Evolutionary conservation across 345 rosid genomes (phyloP), one percentile per base, ranked within the genome.

Genomic region (Boechera stricta): DNA sequence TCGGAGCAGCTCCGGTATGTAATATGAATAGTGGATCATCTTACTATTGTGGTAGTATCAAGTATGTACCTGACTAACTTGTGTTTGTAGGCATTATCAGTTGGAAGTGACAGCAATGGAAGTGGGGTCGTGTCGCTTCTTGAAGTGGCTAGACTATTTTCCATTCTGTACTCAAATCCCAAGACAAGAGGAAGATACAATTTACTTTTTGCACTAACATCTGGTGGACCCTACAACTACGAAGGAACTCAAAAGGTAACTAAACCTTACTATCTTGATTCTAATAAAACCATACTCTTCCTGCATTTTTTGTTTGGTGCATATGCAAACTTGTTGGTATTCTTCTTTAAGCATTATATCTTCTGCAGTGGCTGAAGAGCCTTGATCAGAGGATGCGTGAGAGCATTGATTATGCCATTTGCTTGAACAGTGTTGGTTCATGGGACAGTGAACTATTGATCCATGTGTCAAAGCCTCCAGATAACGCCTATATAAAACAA

Each of bases 381-480:
- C 88, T 95, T 80, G 99, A 95, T 82, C 99, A 95, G 76, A 92
- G 97, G 65, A 76, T 91, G 84, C 94, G 94, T 69, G 99, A 95
- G 88, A 89, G 91, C 80, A 87, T 95, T 70, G 99, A 95, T 79
- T 92, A 92, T 86, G 99, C 99, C 66, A 86, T 95, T 75, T 95
- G 99, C 87, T 87, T 95, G 79, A 95, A 95, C 86, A 92, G 93
- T 74, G 73, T 95, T 83, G 98, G 97, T 53, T 90, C 94, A 64
- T 86, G 91, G 97, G 85, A 89, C 64, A 77, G 80, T 71, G 86
- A 88, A 88, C 81, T 94, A 53, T 84, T 84, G 86, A 61, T 91
- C 74, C 97, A 94, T 24, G 97, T 94, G 74, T 94, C 97, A n/a
- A 94, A 94, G 87, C 98, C 98, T 78, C 92, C 97, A 52, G 97